Evolutionary conservation across 2,329 filamentous ascomycete species (phyloP), one percentile per base, ranked within the genome.

Genomic region (Cryoendolithus antarcticus): DNA sequence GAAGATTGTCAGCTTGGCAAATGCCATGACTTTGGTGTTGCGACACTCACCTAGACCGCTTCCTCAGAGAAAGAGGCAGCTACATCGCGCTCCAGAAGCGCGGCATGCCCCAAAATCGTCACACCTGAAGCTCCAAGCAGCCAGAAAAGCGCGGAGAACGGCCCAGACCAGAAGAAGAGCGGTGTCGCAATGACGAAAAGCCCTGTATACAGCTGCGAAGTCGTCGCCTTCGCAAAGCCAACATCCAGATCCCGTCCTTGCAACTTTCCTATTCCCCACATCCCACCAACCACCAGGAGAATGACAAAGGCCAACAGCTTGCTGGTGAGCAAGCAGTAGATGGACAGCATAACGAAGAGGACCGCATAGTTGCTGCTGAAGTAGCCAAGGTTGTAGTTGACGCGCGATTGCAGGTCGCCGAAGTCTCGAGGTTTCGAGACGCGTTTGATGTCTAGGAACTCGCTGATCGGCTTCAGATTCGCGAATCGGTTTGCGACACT

Each of bases 21-120:
- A 7, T 28, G 13, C 32, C 28, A 34, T 24, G 28, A 35, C 13
- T 21, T 4, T 21, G 19, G 19, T 21, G 24, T n/a, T 24, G n/a
- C 15, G 19, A 29, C 10, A 40, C 38, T 36, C n/a, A 40, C 38
- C 80, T 96, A 98, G 83, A 98, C 91, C 88, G 91, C 89, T 89
- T 98, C 91, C 88, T 93, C 91, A 75, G 89, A 95, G 95, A 98
- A 98, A 95, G 88, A 88, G 88, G 93, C 89, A 80, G 96, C 89
- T 72, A 96, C 94, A 44, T 89, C 89, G 76, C 94, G 95, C 63
- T 96, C 89, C 82, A 96, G 80, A 61, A 96, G 77, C 48, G 86
- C 75, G 53, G 91, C 91, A 69, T 98, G 91, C 65, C 91, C 91
- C 51, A 96, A 70, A 52, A 96, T 93, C 61, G 80, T 84, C 61